These are phyloP conservation scores for Phlebiopsis flavidoalba DNA, from an alignment of 768 basidiomycete species.

Conservation along the genomic window DNA sequence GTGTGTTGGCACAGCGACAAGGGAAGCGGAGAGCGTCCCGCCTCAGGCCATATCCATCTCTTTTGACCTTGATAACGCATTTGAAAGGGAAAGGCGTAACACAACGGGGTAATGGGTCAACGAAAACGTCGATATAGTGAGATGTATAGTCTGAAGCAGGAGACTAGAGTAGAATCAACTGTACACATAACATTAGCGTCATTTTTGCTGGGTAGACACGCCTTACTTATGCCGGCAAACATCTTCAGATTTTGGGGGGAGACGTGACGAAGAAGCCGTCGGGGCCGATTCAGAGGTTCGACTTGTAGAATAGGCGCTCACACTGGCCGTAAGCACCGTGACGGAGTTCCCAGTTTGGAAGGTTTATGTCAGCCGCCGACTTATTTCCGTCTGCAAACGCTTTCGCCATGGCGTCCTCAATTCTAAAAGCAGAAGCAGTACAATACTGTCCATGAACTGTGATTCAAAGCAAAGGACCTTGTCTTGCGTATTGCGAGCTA, in stretches of 20 bases:
- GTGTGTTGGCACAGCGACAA: background rate
- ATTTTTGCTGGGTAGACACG: too few species aligned
- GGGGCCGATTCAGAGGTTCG: background rate
- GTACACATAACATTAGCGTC: background rate
- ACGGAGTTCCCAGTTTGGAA: too few species aligned
- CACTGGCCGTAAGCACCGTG: too few species aligned
- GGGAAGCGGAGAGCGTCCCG: background rate
- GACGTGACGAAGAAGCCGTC: background rate
- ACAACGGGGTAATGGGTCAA: background rate
- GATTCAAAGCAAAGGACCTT: too few species aligned
- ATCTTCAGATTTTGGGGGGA: background rate
- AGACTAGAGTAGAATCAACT: background rate
- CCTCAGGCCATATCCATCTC: background rate
- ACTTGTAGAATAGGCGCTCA: too few species aligned
- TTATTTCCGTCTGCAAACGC: too few species aligned
- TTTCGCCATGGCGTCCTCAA: too few species aligned
- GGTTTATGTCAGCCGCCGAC: too few species aligned
- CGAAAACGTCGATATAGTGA: background rate
- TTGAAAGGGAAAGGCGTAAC: background rate
- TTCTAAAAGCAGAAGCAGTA: too few species aligned
- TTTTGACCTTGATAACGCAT: background rate
- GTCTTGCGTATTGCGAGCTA: too few species aligned
- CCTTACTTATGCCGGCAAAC: too few species aligned
- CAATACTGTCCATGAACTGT: too few species aligned
- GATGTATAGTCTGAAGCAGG: background rate